These are phyloP conservation scores for Lentinus brumalis DNA, from an alignment of 768 basidiomycete species.

Conservation along the genomic window DNA sequence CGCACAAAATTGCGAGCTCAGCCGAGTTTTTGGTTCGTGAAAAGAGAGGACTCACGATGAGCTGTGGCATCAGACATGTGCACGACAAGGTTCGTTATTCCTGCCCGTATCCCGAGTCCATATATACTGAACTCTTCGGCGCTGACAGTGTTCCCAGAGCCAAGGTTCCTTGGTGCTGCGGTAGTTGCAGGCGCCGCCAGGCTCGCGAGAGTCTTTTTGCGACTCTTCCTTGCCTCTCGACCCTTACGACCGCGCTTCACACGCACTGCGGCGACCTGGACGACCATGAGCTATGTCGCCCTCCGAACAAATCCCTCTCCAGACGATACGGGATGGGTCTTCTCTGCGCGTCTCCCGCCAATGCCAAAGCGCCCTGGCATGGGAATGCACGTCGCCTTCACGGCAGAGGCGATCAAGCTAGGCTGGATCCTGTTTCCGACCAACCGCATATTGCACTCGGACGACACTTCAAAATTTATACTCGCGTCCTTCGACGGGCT, in stretches of 20 bases:
- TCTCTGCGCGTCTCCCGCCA: conserved; percentile 25
- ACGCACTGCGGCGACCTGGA: not conserved
- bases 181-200: not conserved
- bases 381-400: conserved; percentile 57
- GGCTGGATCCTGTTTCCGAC: conserved; percentile 50
- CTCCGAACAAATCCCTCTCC: conserved; percentile 44
- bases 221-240: not conserved
- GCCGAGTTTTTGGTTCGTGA: not conserved
- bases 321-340: conserved; percentile 58
- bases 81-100: not conserved
- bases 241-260: not conserved
- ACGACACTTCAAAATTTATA: conserved; percentile 60
- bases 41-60: not conserved
- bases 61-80: not conserved
- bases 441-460: conserved; percentile 60
- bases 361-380: conserved; percentile 9
- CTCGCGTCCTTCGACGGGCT: conserved; percentile 54
- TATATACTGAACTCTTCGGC: not conserved
- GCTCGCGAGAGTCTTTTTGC: not conserved
- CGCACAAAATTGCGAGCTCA: too few species aligned
- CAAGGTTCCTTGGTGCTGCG: conserved; percentile 12
- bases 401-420: conserved; percentile 50
- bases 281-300: conserved; percentile 38
- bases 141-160: not conserved
- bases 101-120: not conserved